Base-by-base conservation (phyloP, 2,329 filamentous ascomycete genomes). In the Xylaria digitata region DNA sequence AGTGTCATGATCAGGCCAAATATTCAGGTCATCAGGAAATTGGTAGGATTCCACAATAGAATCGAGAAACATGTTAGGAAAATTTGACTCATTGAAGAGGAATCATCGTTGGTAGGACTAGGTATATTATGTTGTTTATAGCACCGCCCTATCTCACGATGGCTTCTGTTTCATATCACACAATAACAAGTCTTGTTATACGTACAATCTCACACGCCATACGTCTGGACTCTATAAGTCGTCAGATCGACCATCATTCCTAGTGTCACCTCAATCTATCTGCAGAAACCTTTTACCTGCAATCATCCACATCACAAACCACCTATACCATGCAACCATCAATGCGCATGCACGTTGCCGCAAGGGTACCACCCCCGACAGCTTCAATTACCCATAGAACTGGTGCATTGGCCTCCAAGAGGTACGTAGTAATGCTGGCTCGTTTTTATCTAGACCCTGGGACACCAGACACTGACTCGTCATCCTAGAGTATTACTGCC, bases 331-430 rank as follows among this genome's bases (percentile, higher is more conserved):
- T 71, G 68, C 66, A 68, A 63, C 63, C 68, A 46, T 65, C 61
- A 30, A 69, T 53, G 50, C 66, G 59, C 40, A 72, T 75, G 72
- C 72, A 68, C 48, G 63, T 70, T 23, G 68, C 72, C 66, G 65
- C 68, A 11, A 69, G 69, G 58, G 65, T 61, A 57, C 62, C 68
- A 19, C 65, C 61, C 17, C 57, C 63, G 5, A 19, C 43, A n/a
- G 19, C 55, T n/a, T 15, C 61, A 42, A 11, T 69, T 55, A 8
- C 32, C 46, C 61, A 65, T 48, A 75, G 65, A 65, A 68, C 69
- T 53, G 67, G 70, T 17, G 62, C 72, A 49, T 55, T 72, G 26
- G 56, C 68, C 45, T 59, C 71, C 9, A 75, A 70, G 64, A 61
- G 40, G 67, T 66, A 74, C 61, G 53, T 72, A 55, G 61, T 69